Base-by-base conservation (phyloP, 2,329 filamentous ascomycete genomes). In the Daldinia sp. region DNA sequence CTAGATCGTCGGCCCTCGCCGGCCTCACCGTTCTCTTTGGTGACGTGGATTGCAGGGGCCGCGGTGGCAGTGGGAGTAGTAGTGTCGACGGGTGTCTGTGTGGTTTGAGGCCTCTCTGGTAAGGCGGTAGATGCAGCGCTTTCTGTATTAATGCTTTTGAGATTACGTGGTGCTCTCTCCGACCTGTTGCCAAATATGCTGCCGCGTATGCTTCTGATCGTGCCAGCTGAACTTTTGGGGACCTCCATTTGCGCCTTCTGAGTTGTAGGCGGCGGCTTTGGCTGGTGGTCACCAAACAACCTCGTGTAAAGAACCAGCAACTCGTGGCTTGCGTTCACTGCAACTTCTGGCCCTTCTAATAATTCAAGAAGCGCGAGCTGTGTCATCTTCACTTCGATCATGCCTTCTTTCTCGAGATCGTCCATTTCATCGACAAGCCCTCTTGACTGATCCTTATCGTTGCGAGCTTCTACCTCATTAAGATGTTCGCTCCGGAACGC, bases 341-440 rank as follows among this genome's bases (percentile, higher is more conserved):
- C 94, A 58, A 90, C 87, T 60, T 92, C 89, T 0, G 93, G 88
- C 0, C 93, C 93, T 74, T 97, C 93, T 3, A 92, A 80, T 13
- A 95, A 80, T 77, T 98, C 94, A 3, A 95, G 78, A 17, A 99
- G 84, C 3, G 91, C 85, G 62, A 99, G 82, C 72, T 98, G 94
- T 9, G 94, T 97, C 87, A 98, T 96, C 76, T 96, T 96, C 64
- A 97, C 88, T 76, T 98, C 92, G n/a, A 99, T 79, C 39, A 99
- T 89, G 49, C 87, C 86, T 75, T 94, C 92, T 73, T 93, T 96
- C 74, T 98, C 94, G 23, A 88, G 87, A 60, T 89, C 87, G 65
- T 93, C 90, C 87, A 97, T 92, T 43, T 91, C 87, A 68, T 94
- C 90, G 0, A 96, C 84, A 47, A 92, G 74, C 3, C 88, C 87